Evolutionary conservation across 106 monocot genomes (phyloP).

Genomic region (Apostasia ramifera): DNA sequence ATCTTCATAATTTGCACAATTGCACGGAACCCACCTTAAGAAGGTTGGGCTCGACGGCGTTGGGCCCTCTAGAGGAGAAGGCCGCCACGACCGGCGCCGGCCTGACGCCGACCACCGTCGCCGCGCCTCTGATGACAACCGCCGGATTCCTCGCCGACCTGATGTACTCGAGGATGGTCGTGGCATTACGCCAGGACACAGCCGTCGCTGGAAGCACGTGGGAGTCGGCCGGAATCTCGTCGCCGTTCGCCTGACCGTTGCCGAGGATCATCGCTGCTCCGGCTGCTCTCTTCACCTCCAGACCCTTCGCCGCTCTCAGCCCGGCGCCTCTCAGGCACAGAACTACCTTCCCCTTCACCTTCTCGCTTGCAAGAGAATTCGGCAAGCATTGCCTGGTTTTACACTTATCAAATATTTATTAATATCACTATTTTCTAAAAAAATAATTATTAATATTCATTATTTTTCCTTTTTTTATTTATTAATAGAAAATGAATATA

Average conservation of each 20-base stretch:
- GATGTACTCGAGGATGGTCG: constrained; percentile 47
- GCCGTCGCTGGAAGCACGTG: constrained; percentile 61
- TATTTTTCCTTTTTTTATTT: too few relatives aligned
- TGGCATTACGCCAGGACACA: constrained; percentile 27
- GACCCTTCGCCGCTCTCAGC: constrained; percentile 50
- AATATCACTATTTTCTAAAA: not conserved
- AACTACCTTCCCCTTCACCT: constrained; percentile 69
- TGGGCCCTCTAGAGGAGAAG: constrained; percentile 83
- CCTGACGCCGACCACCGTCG: constrained; percentile 30
- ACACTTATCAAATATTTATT: not conserved
- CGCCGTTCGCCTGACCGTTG: constrained; percentile 39
- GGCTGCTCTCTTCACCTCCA: constrained; percentile 73
- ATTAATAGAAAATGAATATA: too few relatives aligned
- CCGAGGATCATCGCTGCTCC: constrained; percentile 77
- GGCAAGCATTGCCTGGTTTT: constrained; percentile 72
- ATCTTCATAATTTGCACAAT: not conserved
- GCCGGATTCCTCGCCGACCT: constrained; percentile 25
- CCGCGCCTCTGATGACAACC: constrained; percentile 32
- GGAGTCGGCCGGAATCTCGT: constrained; percentile 66
- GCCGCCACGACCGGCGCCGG: constrained; percentile 68
- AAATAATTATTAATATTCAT: not conserved
- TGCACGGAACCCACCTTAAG: constrained; percentile 44
- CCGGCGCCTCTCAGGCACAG: constrained; percentile 70
- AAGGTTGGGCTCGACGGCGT: constrained; percentile 56
- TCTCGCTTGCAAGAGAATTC: constrained; percentile 35